These are phyloP conservation scores for Chlamydomonas sphaeroides DNA, from an alignment of 139 green algal genomes.

Conservation along the genomic window DNA sequence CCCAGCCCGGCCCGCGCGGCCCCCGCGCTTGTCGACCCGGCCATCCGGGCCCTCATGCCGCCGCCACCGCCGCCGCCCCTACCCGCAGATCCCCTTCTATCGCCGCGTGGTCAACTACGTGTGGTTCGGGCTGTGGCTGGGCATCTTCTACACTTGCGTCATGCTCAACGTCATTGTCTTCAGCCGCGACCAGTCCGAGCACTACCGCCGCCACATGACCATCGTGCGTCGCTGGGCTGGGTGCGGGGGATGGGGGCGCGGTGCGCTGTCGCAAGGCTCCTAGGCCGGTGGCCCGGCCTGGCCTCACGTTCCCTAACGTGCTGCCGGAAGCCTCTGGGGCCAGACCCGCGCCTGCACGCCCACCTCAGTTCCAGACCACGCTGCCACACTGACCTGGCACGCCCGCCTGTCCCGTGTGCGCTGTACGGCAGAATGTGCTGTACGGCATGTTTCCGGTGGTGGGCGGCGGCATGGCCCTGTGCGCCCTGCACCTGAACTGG, in stretches of 20 bases:
- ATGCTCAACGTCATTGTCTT: neutral
- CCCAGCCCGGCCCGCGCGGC: no score
- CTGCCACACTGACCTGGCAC: no score
- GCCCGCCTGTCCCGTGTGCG: no score
- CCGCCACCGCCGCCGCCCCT: no score
- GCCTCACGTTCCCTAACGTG: no score
- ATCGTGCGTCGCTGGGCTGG: neutral
- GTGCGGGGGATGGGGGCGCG: no score
- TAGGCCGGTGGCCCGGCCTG: no score
- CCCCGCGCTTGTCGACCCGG: neutral
- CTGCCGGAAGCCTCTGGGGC: no score
- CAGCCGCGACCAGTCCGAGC: neutral
- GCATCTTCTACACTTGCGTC: conserved; percentile 8
- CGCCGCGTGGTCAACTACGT: neutral
- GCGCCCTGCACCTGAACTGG: neutral
- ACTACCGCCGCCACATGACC: neutral
- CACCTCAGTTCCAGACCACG: no score
- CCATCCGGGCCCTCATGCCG: neutral
- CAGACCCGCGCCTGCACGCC: no score
- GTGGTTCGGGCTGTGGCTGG: conserved; percentile 26
- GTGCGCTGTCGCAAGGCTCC: no score
- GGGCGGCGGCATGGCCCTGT: neutral
- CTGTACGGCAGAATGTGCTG: conserved; percentile 46
- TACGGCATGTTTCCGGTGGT: conserved; percentile 47
- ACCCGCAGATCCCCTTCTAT: neutral